phyloP scores from a whole-genome alignment of 163 green algal genomes.

The Botryococcus braunii region DNA sequence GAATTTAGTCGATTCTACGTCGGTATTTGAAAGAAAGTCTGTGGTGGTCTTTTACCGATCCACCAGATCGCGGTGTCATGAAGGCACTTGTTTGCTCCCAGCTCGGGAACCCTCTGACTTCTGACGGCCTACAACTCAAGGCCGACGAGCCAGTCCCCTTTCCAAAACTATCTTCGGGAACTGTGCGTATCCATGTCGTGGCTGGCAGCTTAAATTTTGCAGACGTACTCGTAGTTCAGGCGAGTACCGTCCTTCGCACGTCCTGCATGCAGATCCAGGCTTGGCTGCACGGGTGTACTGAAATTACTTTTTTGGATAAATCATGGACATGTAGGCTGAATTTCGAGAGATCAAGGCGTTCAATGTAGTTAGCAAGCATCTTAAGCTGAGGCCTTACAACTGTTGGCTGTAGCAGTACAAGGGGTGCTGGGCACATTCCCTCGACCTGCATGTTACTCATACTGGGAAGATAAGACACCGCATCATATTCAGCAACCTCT shows the following conservation, averaged over 20 bases:
- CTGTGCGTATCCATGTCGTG: constrained; percentile 39
- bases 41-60: too few relatives aligned
- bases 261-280: background rate
- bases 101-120: constrained; percentile 6
- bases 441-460: too few relatives aligned
- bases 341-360: background rate
- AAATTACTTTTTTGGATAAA: background rate
- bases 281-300: background rate
- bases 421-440: too few relatives aligned
- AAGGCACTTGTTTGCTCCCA: constrained; percentile 7
- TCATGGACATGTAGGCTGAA: background rate
- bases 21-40: too few relatives aligned
- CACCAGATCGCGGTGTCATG: too few relatives aligned
- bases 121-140: background rate
- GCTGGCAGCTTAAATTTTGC: constrained; percentile 65
- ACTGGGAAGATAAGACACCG: too few relatives aligned
- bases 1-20: too few relatives aligned
- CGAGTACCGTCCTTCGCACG: constrained; percentile 13
- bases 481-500: too few relatives aligned
- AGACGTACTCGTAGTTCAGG: constrained; percentile 54
- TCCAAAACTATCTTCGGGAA: constrained; percentile 2
- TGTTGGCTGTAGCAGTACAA: background rate
- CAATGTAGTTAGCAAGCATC: background rate
- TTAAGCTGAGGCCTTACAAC: background rate
- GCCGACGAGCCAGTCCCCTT: background rate